phyloP scores from a whole-genome alignment of 257 asterid species.

The Capsicum baccatum region DNA sequence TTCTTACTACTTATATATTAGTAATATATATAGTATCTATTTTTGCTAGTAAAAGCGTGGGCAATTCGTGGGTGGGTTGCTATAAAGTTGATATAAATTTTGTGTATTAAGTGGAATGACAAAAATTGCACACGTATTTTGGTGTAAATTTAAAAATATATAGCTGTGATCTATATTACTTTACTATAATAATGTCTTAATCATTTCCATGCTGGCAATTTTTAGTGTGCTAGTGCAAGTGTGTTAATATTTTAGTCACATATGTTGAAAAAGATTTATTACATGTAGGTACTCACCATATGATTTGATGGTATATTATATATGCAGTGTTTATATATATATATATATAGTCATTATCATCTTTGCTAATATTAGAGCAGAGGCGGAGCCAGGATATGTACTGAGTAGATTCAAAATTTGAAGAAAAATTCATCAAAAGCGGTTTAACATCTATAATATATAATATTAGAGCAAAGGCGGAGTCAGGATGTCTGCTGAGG shows the following conservation, averaged over 20 bases:
- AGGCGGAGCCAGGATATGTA: too few relatives aligned
- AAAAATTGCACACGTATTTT: neutral
- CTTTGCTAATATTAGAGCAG: neutral
- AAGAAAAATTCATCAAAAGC: too few relatives aligned
- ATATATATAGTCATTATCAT: too few relatives aligned
- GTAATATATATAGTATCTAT: neutral
- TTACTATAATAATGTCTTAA: neutral
- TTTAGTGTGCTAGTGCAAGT: neutral
- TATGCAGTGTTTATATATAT: too few relatives aligned
- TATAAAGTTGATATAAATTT: slow-evolving; percentile 29
- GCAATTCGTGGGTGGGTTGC: slow-evolving; percentile 51
- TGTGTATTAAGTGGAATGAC: neutral
- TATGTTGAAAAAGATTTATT: neutral
- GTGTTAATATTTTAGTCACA: neutral
- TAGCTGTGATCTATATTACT: neutral
- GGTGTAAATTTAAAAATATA: neutral
- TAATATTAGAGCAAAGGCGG: too few relatives aligned
- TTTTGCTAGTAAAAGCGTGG: slow-evolving; percentile 50
- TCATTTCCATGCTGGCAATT: slow-evolving; percentile 14
- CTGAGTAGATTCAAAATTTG: too few relatives aligned
- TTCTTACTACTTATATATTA: slow-evolving; percentile 31
- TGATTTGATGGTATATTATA: neutral
- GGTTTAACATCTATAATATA: too few relatives aligned
- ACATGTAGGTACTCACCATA: neutral
- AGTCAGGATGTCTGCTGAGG: too few relatives aligned